Base-by-base conservation (phyloP, 176 grass and related monocot species). In the Eleusine indica region DNA sequence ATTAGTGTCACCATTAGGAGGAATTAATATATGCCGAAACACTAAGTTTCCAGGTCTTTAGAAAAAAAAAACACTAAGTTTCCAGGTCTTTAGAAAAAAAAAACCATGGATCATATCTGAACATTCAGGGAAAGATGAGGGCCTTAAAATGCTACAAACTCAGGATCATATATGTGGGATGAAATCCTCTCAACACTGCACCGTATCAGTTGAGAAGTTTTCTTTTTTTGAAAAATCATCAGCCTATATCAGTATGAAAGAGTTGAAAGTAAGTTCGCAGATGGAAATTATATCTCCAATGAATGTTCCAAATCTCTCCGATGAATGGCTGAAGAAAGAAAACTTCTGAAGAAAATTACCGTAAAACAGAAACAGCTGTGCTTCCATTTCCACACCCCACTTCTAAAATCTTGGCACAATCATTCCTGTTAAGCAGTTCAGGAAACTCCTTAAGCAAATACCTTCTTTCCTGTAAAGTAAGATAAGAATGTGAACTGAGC, bases 401-500 rank as follows among this genome's bases (percentile, higher is more conserved):
- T 86, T 97, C 94, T 70, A 97, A 81, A 85, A 92, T 42, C 54
- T 97, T 91, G 66, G 68, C 67, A 40, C 53, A 74, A 63, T 83
- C 76, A 57, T 76, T 80, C 76, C 53, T 85, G 49, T 57, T 73
- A 81, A 82, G n/a, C 9, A 97, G 86, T 77, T 97, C 91, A 71
- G 94, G 89, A 83, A 97, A 97, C 87, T 97, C 94, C 89, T 94
- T 94, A 16, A 94, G 42, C 71, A 97, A 91, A 72, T 97, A 97
- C 74, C 94, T 94, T 73, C 94, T 94, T 92, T 97, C 94, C 94
- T 97, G 78, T 47, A n/a, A 71, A 66, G 38, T 64, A 32, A 77
- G 11, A 89, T 77, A 29, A 46, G 6, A 22, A 71, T 62, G 10
- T 85, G 60, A 76, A 67, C 47, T 37, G 53, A 22, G 18, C 16